Evolutionary conservation across 371 early-diverging fungal genomes (phyloP), one percentile per base, ranked within the genome.

Genomic region (Nematocida sp.): DNA sequence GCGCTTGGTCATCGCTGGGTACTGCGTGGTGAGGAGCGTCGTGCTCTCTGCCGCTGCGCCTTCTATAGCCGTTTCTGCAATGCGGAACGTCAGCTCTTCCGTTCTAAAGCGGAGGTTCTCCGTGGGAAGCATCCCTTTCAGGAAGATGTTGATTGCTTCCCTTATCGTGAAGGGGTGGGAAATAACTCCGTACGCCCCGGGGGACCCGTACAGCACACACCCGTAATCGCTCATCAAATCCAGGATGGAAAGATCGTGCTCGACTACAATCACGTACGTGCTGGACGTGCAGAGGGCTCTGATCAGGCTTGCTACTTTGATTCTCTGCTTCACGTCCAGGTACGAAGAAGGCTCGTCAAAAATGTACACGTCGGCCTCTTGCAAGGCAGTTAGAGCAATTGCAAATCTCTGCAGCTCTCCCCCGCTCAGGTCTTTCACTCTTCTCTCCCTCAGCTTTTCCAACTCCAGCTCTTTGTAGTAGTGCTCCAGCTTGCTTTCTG

Each of bases 61-160:
- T 80, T 41, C 87, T 88, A 4, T 11, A 5, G 21, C 57, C 48
- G 49, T 80, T 81, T 95, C 95, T 29, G 89, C 89, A 40, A 96
- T 86, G 74, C 88, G 88, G 88, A 98, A 98, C 40, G 91, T 89
- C 78, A 98, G 87, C 37, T 90, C 89, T 82, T 94, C 93, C 62
- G 91, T 87, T 86, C 97, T 91, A 91, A 98, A 96, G 81, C 95
- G 90, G 88, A 98, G 87, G 87, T 98, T 98, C 83, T 98, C 97
- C 17, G 96, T 95, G 70, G 96, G 96, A 46, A 98, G 88, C 84
- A 87, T 89, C 79, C 99, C 99, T 76, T 94, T 95, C 81, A 96
- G 86, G 88, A 98, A 98, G 67, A 96, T 91, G 85, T 98, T 98
- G 87, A 98, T 96, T 80, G 95, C 96, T 86, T 94, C 92, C 84